Evolutionary conservation across 1,139 yeast species (phyloP).

Genomic region (Arxiozyma heterogenica): DNA sequence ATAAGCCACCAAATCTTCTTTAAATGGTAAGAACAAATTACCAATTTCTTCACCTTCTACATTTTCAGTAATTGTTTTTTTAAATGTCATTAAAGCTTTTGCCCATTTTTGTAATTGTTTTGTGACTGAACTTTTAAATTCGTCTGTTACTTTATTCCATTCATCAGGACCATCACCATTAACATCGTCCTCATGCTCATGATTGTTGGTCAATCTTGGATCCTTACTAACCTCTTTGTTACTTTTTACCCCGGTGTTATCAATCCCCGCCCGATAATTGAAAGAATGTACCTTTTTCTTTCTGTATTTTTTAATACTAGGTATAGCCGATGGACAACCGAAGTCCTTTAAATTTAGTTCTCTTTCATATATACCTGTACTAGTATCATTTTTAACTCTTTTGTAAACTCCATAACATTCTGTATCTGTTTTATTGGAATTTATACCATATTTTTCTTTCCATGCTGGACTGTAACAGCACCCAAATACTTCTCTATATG

Average conservation of each 20-base stretch:
- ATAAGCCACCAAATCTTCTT: constrained; percentile 47
- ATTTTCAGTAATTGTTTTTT: neutral
- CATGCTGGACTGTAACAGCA: constrained; percentile 39
- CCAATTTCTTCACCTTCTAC: constrained; percentile 1
- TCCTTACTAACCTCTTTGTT: constrained; percentile 67
- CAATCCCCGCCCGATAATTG: constrained; percentile 82
- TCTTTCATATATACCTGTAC: neutral
- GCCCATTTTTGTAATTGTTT: constrained; percentile 50
- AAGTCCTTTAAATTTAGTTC: neutral
- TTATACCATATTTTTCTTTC: constrained; percentile 27
- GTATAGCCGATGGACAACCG: neutral
- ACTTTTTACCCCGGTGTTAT: constrained; percentile 76
- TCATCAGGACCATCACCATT: constrained; percentile 66
- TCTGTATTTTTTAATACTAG: constrained; percentile 9
- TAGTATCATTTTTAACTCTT: neutral
- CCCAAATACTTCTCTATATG: constrained; percentile 55
- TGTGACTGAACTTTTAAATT: constrained; percentile 47
- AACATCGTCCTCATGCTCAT: constrained; percentile 60
- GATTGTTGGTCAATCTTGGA: constrained; percentile 63
- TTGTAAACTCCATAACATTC: neutral
- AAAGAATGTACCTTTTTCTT: constrained; percentile 42
- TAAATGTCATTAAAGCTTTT: constrained; percentile 34
- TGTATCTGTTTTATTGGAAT: neutral
- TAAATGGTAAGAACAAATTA: constrained; percentile 44
- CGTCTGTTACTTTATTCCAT: constrained; percentile 37